Conservation (phyloP, 1,139 yeast species). For the Pichia terricola region DNA sequence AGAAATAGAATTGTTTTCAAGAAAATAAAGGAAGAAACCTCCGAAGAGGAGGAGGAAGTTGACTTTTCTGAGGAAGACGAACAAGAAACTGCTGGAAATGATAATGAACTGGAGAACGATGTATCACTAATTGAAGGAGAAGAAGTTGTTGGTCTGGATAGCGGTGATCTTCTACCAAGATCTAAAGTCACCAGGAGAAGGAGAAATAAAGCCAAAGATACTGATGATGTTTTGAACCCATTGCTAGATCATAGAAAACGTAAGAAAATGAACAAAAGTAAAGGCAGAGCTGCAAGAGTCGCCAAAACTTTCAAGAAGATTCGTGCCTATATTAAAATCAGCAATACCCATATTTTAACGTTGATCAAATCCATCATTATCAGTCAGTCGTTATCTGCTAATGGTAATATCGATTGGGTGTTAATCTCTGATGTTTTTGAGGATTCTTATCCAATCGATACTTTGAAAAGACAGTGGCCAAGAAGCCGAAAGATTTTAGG, state of each 20-base stretch:
- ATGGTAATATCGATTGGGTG: conserved; percentile 48
- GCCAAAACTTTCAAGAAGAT: conserved; percentile 19
- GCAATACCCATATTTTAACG: conserved; percentile 19
- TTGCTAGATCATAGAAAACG: conserved; percentile 22
- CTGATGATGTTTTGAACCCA: conserved; percentile 7
- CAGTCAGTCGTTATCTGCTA: conserved; percentile 43
- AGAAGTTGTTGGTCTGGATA: background rate
- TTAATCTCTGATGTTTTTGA: conserved; percentile 39
- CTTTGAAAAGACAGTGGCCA: conserved; percentile 52
- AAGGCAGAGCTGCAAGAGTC: conserved; percentile 8
- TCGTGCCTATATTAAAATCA: conserved; percentile 18
- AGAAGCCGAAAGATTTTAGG: conserved; percentile 49
- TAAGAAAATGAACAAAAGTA: conserved; percentile 12
- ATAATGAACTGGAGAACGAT: no score
- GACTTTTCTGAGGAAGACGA: no score
- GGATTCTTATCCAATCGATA: conserved; percentile 29
- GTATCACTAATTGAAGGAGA: background rate
- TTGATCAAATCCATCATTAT: conserved; percentile 44
- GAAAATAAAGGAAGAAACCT: no score
- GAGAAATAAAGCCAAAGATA: background rate
- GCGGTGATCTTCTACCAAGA: no score
- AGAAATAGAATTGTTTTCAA: no score
- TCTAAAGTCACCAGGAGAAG: background rate
- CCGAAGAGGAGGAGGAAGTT: no score
- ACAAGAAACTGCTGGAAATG: no score